phyloP scores from a whole-genome alignment of 2,329 filamentous ascomycete genomes.

The Erysiphe neolycopersici region DNA sequence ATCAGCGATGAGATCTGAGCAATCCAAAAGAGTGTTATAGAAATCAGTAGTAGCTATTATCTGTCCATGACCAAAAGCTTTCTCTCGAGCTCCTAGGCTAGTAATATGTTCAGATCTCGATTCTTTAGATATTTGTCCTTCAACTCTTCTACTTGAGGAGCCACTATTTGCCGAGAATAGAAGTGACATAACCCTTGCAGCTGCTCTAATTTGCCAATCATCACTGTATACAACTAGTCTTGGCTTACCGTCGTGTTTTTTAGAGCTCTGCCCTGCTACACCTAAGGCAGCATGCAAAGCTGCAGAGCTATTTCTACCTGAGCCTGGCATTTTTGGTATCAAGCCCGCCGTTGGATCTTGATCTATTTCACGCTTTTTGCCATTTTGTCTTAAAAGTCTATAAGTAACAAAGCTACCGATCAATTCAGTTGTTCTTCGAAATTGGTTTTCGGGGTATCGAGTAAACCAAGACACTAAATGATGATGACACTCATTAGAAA shows the following conservation, averaged over 20 bases:
- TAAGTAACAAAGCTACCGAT: constrained; percentile 59
- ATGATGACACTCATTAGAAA: constrained; percentile 48
- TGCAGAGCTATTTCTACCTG: constrained; percentile 30
- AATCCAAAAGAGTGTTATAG: constrained; percentile 68
- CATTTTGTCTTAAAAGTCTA: constrained; percentile 43
- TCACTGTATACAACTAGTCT: constrained; percentile 41
- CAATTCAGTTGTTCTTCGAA: constrained; percentile 50
- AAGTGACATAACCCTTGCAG: constrained; percentile 52
- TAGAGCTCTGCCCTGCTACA: constrained; percentile 20
- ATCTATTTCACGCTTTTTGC: constrained; percentile 32
- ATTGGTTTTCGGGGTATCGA: constrained; percentile 36
- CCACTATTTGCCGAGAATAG: constrained; percentile 59
- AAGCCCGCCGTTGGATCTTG: constrained; percentile 37
- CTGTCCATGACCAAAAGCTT: constrained; percentile 28
- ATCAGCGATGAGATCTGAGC: constrained; percentile 59
- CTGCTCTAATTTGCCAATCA: constrained; percentile 74
- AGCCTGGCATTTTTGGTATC: constrained; percentile 43
- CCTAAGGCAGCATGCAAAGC: constrained; percentile 57
- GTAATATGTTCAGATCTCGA: constrained; percentile 13
- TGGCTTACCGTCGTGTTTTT: constrained; percentile 26
- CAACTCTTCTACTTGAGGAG: constrained; percentile 15
- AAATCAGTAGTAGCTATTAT: constrained; percentile 60
- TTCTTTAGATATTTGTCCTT: constrained; percentile 12
- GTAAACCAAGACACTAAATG: constrained; percentile 57
- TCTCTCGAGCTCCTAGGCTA: constrained; percentile 16